Evolutionary conservation across 352 stramenopile species (phyloP), one percentile per base, ranked within the genome.

Genomic region (Globisporangium cystogenes): DNA sequence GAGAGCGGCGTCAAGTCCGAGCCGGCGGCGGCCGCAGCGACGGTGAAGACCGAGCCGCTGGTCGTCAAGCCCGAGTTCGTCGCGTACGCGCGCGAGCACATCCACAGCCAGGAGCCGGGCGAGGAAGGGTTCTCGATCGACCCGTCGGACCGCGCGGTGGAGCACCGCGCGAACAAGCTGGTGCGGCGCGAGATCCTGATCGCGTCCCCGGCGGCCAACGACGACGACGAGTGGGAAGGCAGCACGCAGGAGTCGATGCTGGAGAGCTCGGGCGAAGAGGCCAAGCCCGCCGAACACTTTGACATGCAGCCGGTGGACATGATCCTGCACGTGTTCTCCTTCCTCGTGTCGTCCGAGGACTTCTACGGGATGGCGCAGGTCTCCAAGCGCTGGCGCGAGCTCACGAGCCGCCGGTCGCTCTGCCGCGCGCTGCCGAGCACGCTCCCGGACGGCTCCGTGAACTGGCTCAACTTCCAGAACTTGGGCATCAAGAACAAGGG

Each of bases 401-500:
- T 94, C 21, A 92, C 79, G 12, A 87, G 74, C 50, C 62, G 79
- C 33, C 60, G 70, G 46, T 88, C 78, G 16, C 68, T 94, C 23
- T 94, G 84, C 51, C 75, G 78, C n/a, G 65, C 71, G 1, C 64
- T 94, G 15, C 61, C 74, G 2, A 86, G 78, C 53, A 80, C 82
- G 44, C 68, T 79, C 7, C 65, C 76, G 0, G 84, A 92, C 53
- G 86, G 86, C 14, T 82, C 72, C 0, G 83, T 96, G 37, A 93
- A 93, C 48, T 91, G 79, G 78, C 70, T 89, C 37, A 93, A 91
- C 55, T 96, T 96, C 43, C 87, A 87, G 47, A 94, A 93, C 55
- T 55, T 96, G 31, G 86, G 86, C 20, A 86, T 96, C 48, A 96
- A 94, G 57, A 94, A 95, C 71, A 93, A 94, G 53, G 86, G 86